phyloP scores from a whole-genome alignment of 148 eudicot species.

The Rhododendron vialii region DNA sequence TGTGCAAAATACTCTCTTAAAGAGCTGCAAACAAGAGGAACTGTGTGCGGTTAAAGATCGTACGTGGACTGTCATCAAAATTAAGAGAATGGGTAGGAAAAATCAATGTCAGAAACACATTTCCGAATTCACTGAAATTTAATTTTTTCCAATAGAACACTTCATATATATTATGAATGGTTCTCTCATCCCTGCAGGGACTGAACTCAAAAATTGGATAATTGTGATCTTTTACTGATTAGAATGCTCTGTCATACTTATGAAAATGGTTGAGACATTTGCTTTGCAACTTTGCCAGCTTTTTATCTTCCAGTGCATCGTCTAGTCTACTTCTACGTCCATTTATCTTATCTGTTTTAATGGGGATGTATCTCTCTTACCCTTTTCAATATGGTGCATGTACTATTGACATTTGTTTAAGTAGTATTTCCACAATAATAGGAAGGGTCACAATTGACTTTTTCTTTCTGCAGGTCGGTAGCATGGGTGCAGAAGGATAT shows the following conservation, averaged over 20 bases:
- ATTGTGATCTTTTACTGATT: not conserved
- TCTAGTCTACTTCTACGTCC: not conserved
- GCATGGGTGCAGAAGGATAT: constrained; percentile 86
- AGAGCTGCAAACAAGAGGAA: not conserved
- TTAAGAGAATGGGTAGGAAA: not conserved
- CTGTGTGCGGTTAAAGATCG: not conserved
- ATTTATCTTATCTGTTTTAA: not conserved
- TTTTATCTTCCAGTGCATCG: not conserved
- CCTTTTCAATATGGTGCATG: not conserved
- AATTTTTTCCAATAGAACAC: not conserved
- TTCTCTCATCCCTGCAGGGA: not conserved
- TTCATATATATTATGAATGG: not conserved
- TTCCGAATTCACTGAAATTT: not conserved
- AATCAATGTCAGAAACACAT: not conserved
- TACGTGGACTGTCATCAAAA: not conserved
- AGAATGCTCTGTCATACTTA: not conserved
- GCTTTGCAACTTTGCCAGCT: not conserved
- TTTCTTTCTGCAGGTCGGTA: constrained; percentile 66
- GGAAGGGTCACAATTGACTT: not conserved
- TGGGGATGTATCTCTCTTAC: not conserved
- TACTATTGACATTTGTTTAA: not conserved
- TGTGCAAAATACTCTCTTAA: not conserved
- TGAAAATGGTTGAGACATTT: not conserved
- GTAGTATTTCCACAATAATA: not conserved
- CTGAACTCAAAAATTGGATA: not conserved